Evolutionary conservation across 2,329 filamentous ascomycete genomes (phyloP), one percentile per base, ranked within the genome.

Genomic region (Phialemoniopsis sp.): DNA sequence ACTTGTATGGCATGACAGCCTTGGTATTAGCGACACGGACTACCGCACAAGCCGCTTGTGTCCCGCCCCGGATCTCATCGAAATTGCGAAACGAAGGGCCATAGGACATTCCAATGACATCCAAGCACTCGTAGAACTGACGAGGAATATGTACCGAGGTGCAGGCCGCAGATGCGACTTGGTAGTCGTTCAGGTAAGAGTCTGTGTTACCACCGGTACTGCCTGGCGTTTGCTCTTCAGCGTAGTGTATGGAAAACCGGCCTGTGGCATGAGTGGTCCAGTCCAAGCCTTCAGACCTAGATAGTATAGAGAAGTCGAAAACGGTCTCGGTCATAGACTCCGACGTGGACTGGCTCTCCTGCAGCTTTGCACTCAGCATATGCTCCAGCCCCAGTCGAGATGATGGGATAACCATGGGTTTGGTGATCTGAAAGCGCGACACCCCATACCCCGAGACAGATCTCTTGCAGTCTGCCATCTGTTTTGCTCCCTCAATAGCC

Each of bases 81-180:
- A 61, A 48, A 41, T 76, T 77, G 33, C 65, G 70, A 49, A 77
- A 77, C 3, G 65, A 50, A 2, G 64, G 55, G 0, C 73, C 73
- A 39, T 77, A 77, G 36, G 70, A 66, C 57, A 77, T 67, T 12
- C 73, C 73, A 2, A 73, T 62, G 9, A 66, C 62, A 38, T 76
- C 66, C 6, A 77, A 57, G 5, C 58, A 54, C 42, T 76, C 70
- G 43, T 78, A 78, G 4, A 77, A 54, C 37, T 75, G 68, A 4
- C 67, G 59, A 8, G 70, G 62, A 4, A 58, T 53, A 5, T 70
- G 31, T 1, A 40, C n/a, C 13, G 63, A 54, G 4, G 52, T 53
- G 51, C 64, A 68, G 0, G 40, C 36, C 5, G 44, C 19, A 63
- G 42, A 3, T 45, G 36, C 13, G n/a, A n/a, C n/a, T n/a, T 52